Evolutionary conservation across 208 protist species (phyloP), one percentile per base, ranked within the genome.

Genomic region (Willaertia magna): DNA sequence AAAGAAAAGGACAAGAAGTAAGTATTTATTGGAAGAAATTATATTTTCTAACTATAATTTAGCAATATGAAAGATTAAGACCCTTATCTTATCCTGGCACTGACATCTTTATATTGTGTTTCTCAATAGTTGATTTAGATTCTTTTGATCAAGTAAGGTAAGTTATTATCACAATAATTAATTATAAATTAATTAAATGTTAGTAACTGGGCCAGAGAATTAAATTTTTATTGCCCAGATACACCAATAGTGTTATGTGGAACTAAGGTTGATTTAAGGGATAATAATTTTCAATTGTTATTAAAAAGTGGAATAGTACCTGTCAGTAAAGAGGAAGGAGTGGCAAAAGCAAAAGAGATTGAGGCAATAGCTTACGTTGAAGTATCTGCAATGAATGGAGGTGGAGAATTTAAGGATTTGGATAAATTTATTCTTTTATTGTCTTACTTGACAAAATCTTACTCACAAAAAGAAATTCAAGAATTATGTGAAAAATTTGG

Each of bases 51-150:
- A n/a, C n/a, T n/a, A n/a, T n/a, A n/a, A n/a, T n/a, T n/a, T n/a
- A n/a, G n/a, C n/a, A n/a, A n/a, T 97, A 96, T 86, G 95, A 97
- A 85, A 85, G 94, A 43, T 90, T 97, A 30, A 87, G 95, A 39
- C 93, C 95, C 46, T 87, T 97, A 9, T 93, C 90, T 20, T 98
- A 97, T 90, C 91, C 92, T 39, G 88, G 93, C 51, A 93, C 93
- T 9, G 92, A 95, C 86, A 91, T 95, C 16, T 94, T 95, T 83
- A 78, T 97, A 3, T 67, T 95, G 39, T 96, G 94, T 9, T 78
- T 46, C 30, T 16, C 34, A 16, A 4, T 78, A 9, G 34, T 44
- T 18, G 16, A 78, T 46, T 46, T 30, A 26, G 67, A 39, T 44
- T 76, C 90, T 97, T 95, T 87, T 93, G 49, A n/a, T n/a, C n/a